These are phyloP conservation scores for Tylopilus subfusipes DNA, from an alignment of 768 basidiomycete species.

Conservation along the genomic window DNA sequence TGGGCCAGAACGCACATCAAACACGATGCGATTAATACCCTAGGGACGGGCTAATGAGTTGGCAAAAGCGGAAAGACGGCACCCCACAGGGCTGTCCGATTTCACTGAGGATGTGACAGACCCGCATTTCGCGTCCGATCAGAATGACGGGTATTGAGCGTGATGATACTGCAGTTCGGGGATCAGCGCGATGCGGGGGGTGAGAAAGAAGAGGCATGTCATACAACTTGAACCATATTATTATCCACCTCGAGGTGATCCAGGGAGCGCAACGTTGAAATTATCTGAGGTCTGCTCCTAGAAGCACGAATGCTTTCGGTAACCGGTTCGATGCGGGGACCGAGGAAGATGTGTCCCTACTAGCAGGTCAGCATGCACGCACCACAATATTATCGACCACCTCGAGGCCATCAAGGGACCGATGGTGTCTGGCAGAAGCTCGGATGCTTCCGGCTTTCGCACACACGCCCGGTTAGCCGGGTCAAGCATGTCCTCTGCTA, in stretches of 20 bases:
- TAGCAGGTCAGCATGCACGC: too few relatives aligned
- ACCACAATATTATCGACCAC: not conserved
- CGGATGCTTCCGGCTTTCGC: not conserved
- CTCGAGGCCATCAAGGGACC: constrained; percentile 9
- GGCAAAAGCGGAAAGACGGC: constrained; percentile 11
- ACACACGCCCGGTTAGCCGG: not conserved
- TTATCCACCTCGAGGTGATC: constrained; percentile 11
- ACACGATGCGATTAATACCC: constrained; percentile 18
- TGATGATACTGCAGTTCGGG: not conserved
- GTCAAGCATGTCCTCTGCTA: not conserved
- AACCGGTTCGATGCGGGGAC: too few relatives aligned
- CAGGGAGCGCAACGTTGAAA: not conserved
- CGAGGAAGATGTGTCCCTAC: too few relatives aligned
- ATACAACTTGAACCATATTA: not conserved
- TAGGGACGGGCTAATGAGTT: not conserved
- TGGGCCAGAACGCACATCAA: not conserved
- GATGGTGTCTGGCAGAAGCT: not conserved
- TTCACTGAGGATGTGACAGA: not conserved
- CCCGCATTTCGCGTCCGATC: constrained; percentile 1
- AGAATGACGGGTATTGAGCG: not conserved
- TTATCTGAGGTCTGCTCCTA: not conserved
- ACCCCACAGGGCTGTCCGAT: not conserved
- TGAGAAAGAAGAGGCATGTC: not conserved
- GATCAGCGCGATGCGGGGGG: not conserved
- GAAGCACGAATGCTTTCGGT: too few relatives aligned